Evolutionary conservation across 2,329 filamentous ascomycete species (phyloP).

Genomic region (Trichophyton mentagrophytes): DNA sequence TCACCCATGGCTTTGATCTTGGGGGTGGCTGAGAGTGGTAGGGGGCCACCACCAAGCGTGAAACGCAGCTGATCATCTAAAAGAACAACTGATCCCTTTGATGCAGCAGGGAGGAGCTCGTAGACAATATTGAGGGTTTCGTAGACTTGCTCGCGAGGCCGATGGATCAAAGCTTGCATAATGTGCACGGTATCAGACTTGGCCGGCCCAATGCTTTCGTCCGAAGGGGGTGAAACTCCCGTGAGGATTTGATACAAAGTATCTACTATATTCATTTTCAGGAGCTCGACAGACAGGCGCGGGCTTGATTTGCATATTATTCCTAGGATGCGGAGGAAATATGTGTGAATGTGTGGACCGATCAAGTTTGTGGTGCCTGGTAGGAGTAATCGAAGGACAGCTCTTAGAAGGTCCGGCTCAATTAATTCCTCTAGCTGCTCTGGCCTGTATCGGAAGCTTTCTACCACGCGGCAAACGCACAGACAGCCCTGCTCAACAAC

Average conservation of each 20-base stretch:
- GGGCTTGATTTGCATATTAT: slow-evolving; percentile 86
- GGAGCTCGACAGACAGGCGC: slow-evolving; percentile 70
- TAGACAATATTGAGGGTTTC: slow-evolving; percentile 97
- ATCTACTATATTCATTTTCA: slow-evolving; percentile 95
- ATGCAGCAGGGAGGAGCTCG: slow-evolving; percentile 71
- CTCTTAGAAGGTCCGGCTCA: slow-evolving; percentile 71
- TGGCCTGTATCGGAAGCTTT: slow-evolving; percentile 86
- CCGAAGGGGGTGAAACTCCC: slow-evolving; percentile 78
- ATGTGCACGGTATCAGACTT: slow-evolving; percentile 95
- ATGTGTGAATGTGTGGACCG: slow-evolving; percentile 85
- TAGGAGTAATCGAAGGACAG: slow-evolving; percentile 72
- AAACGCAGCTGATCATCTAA: slow-evolving; percentile 36
- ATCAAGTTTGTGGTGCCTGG: slow-evolving; percentile 94
- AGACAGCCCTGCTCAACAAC: slow-evolving; percentile 94
- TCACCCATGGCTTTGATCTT: slow-evolving; percentile 49
- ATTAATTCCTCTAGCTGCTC: slow-evolving; percentile 85
- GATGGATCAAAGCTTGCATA: slow-evolving; percentile 95
- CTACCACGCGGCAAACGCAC: slow-evolving; percentile 88
- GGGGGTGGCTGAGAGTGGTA: slow-evolving; percentile 18
- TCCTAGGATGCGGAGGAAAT: slow-evolving; percentile 82
- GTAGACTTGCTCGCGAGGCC: slow-evolving; percentile 87
- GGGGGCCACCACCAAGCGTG: slow-evolving; percentile 37
- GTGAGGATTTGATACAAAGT: slow-evolving; percentile 96
- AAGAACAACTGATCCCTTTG: slow-evolving; percentile 42
- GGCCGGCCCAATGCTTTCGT: slow-evolving; percentile 46